Percentiles rank a stretch among this genome's conserved stretches.
Conservation (phyloP, 768 basidiomycete species). For the Cystoderma amianthinum region DNA sequence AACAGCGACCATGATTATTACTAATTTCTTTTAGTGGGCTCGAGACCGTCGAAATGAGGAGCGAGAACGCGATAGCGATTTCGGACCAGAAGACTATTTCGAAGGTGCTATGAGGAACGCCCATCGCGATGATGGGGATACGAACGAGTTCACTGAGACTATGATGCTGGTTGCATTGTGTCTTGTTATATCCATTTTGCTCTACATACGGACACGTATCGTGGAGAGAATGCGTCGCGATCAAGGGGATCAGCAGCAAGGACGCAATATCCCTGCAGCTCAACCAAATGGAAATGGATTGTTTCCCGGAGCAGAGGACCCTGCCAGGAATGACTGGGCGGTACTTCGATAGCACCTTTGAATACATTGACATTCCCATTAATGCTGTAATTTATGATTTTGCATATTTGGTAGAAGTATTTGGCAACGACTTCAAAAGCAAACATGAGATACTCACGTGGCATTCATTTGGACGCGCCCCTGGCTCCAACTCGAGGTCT, state of each 20-base stretch:
- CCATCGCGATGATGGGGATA: constrained; percentile 53
- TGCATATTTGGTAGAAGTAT: background rate
- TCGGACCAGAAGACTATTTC: constrained; percentile 79
- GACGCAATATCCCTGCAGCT: constrained; percentile 20
- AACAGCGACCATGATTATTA: background rate
- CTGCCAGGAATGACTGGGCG: constrained; percentile 61
- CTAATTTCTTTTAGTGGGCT: constrained; percentile 53
- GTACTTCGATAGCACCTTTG: constrained; percentile 39
- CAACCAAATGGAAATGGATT: constrained; percentile 30
- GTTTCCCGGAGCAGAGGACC: constrained; percentile 60
- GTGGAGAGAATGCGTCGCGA: constrained; percentile 67
- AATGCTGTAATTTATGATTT: too few species aligned
- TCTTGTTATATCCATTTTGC: constrained; percentile 61
- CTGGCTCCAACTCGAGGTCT: background rate
- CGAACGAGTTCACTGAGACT: constrained; percentile 74
- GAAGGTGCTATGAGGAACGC: constrained; percentile 59
- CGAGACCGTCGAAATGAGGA: constrained; percentile 67
- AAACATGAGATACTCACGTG: constrained; percentile 9
- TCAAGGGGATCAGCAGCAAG: constrained; percentile 42
- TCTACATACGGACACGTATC: constrained; percentile 76
- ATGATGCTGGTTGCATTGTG: constrained; percentile 72
- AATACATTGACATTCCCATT: background rate
- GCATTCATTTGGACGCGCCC: background rate
- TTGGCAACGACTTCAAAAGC: constrained; percentile 2
- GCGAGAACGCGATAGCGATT: constrained; percentile 66